Conservation (phyloP, 140 eudicot genomes). For the Cichorium intybus region DNA sequence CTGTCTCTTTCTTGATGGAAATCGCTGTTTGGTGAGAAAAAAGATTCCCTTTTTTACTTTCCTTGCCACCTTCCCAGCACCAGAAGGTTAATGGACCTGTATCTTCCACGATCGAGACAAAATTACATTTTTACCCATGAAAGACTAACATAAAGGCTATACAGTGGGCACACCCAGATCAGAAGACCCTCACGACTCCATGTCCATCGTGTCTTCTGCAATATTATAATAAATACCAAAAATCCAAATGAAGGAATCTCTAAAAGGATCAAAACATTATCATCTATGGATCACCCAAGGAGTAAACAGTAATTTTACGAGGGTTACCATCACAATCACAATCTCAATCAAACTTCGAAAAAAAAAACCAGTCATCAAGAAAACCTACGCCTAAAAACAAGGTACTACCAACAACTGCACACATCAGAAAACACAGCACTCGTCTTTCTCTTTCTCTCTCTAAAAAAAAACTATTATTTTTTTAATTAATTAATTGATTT, state of each 20-base stretch:
- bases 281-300: background rate
- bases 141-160: slow-evolving; percentile 1
- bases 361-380: slow-evolving; percentile 12
- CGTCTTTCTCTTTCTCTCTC: slow-evolving; percentile 12
- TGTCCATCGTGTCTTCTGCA: slow-evolving; percentile 7
- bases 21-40: background rate
- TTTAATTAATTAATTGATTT: background rate
- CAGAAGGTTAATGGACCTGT: slow-evolving; percentile 26
- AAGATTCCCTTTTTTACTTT: background rate
- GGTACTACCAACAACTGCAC: slow-evolving; percentile 62
- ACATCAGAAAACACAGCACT: slow-evolving; percentile 30
- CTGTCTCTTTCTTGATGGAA: slow-evolving; percentile 11
- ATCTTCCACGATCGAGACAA: background rate
- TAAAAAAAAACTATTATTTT: background rate
- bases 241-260: slow-evolving; percentile 11
- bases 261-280: background rate
- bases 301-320: slow-evolving; percentile 3
- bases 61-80: slow-evolving; percentile 22
- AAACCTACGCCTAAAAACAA: slow-evolving; percentile 54
- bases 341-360: background rate
- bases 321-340: slow-evolving; percentile 22
- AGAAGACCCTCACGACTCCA: slow-evolving; percentile 14
- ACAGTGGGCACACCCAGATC: slow-evolving; percentile 17
- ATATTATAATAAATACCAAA: background rate
- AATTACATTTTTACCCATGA: slow-evolving; percentile 18